Evolutionary conservation across 306 rosid genomes (phyloP).

Genomic region (Glycine soja): DNA sequence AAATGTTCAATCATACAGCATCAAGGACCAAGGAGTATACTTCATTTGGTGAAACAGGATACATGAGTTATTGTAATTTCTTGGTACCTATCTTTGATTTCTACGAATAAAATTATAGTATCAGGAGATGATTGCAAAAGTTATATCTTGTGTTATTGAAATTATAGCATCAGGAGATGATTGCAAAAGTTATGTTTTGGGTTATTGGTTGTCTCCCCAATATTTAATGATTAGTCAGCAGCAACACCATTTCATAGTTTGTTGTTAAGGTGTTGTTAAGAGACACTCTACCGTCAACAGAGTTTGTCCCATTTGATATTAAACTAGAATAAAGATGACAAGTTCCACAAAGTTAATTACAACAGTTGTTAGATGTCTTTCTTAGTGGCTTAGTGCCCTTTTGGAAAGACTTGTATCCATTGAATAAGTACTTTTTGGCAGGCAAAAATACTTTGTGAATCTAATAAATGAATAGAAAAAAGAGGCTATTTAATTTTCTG

Average conservation of each 20-base stretch:
- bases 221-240: no score
- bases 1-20: constrained; percentile 18
- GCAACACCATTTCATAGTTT: no score
- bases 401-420: constrained; percentile 16
- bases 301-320: no score
- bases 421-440: constrained; percentile 1
- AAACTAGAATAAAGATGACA: not conserved
- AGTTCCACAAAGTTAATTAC: not conserved
- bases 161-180: constrained; percentile 24
- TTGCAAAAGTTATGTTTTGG: not conserved
- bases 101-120: no score
- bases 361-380: not conserved
- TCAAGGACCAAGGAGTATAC: no score
- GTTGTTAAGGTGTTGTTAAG: not conserved
- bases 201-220: not conserved
- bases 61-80: no score
- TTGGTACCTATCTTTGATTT: no score
- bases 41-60: no score
- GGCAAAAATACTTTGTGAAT: not conserved
- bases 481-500: not conserved
- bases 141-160: not conserved
- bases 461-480: not conserved
- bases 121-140: no score
- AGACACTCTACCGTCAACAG: not conserved
- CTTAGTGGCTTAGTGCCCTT: not conserved